Evolutionary conservation across 2,329 filamentous ascomycete species (phyloP).

Genomic region (Sarocladium brachiariae): DNA sequence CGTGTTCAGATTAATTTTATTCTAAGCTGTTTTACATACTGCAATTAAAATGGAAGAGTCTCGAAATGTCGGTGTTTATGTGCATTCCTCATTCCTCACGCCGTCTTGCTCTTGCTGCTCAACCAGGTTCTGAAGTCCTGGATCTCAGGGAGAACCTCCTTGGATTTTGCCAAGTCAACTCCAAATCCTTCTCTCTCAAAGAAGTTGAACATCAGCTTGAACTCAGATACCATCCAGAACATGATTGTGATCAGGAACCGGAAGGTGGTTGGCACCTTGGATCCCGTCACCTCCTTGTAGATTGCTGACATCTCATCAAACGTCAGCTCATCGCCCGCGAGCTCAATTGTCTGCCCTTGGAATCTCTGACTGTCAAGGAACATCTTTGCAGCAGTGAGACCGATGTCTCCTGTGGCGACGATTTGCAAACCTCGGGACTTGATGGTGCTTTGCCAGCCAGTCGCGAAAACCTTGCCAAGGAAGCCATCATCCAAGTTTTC

Average conservation of each 20-base stretch:
- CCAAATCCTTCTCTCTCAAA: slow-evolving; percentile 29
- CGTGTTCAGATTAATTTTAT: too few species aligned
- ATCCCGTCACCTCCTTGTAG: slow-evolving; percentile 25
- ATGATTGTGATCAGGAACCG: slow-evolving; percentile 21
- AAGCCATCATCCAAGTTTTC: slow-evolving; percentile 29
- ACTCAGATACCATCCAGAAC: slow-evolving; percentile 22
- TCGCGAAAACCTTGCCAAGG: slow-evolving; percentile 24
- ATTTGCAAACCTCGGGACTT: slow-evolving; percentile 27
- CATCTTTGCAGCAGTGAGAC: slow-evolving; percentile 29
- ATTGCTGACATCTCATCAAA: slow-evolving; percentile 22
- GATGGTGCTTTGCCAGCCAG: slow-evolving; percentile 24
- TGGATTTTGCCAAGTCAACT: slow-evolving; percentile 24
- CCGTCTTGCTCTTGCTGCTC: not conserved
- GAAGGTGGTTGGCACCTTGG: slow-evolving; percentile 22
- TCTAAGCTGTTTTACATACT: too few species aligned
- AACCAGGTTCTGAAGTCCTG: slow-evolving; percentile 20
- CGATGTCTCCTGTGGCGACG: slow-evolving; percentile 30
- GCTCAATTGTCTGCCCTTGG: slow-evolving; percentile 23
- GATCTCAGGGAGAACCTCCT: slow-evolving; percentile 20
- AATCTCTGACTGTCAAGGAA: slow-evolving; percentile 26
- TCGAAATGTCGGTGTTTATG: too few species aligned
- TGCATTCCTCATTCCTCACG: too few species aligned
- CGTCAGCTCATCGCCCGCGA: slow-evolving; percentile 35
- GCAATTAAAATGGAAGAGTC: too few species aligned
- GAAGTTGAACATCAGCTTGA: slow-evolving; percentile 30